phyloP scores from a whole-genome alignment of 805 yeast species.

The Metschnikowia henanensis region DNA sequence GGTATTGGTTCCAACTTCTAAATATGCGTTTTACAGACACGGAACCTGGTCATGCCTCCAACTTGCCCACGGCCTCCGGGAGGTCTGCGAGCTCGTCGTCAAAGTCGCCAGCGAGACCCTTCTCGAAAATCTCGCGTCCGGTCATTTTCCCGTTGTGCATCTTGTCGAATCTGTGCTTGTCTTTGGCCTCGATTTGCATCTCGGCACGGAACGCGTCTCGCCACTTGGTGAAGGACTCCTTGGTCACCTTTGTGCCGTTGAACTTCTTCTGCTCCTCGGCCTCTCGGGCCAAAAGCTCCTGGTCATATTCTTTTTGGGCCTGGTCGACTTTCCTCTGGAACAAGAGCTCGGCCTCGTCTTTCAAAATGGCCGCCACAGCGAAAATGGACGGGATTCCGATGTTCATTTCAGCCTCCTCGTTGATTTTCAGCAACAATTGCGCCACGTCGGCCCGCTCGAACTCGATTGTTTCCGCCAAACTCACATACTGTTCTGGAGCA shows the following conservation, averaged over 20 bases:
- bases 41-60: conserved; percentile 19
- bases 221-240: conserved; percentile 75
- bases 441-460: conserved; percentile 51
- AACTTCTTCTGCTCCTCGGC: conserved; percentile 86
- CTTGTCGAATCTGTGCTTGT: conserved; percentile 48
- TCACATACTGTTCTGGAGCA: conserved; percentile 35
- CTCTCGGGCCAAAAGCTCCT: conserved; percentile 62
- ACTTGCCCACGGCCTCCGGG: conserved; percentile 19
- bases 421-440: conserved; percentile 39
- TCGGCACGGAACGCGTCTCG: conserved; percentile 68
- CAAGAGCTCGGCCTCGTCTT: conserved; percentile 75
- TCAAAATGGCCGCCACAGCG: conserved; percentile 70
- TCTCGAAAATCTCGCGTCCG: conserved; percentile 88
- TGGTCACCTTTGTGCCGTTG: conserved; percentile 86
- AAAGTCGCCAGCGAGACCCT: conserved; percentile 76
- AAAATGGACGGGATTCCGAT: conserved; percentile 92
- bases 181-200: conserved; percentile 63
- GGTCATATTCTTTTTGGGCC: conserved; percentile 59
- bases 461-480: conserved; percentile 57
- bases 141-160: conserved; percentile 77
- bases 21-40: no score
- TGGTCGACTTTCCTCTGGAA: conserved; percentile 57
- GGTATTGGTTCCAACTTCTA: no score
- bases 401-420: conserved; percentile 69
- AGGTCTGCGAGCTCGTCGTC: conserved; percentile 38